Conservation (phyloP, 2,329 filamentous ascomycete species). For the Fusarium pilosicola region DNA sequence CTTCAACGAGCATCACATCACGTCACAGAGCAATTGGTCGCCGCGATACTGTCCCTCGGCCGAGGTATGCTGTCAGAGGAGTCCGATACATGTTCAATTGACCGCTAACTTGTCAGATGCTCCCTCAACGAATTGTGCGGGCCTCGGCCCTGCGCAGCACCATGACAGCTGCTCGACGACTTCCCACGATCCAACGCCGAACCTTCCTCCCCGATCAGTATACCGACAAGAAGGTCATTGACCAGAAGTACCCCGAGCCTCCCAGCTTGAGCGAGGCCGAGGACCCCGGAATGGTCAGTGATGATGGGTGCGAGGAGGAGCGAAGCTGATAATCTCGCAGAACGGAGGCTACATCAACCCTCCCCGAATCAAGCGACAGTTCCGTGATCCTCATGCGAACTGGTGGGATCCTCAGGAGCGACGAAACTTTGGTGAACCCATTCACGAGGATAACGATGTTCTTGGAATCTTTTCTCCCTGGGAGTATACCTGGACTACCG, state of each 20-base stretch:
- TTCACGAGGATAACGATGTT: slow-evolving; percentile 96
- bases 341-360: slow-evolving; percentile 89
- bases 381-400: slow-evolving; percentile 89
- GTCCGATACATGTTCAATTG: slow-evolving; percentile 9
- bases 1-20: slow-evolving; percentile 45
- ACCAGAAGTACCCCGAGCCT: slow-evolving; percentile 63
- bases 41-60: slow-evolving; percentile 45
- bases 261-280: slow-evolving; percentile 65
- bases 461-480: slow-evolving; percentile 89
- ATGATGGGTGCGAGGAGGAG: slow-evolving; percentile 3
- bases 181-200: slow-evolving; percentile 66
- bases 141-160: slow-evolving; percentile 56
- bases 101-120: slow-evolving; percentile 60
- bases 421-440: slow-evolving; percentile 94
- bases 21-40: slow-evolving; percentile 52
- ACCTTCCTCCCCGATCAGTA: slow-evolving; percentile 63
- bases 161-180: slow-evolving; percentile 58
- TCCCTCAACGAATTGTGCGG: slow-evolving; percentile 68
- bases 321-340: slow-evolving; percentile 56
- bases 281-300: slow-evolving; percentile 73
- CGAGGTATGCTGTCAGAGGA: slow-evolving; percentile 43
- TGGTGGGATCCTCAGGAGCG: slow-evolving; percentile 99
- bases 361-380: slow-evolving; percentile 82
- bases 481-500: slow-evolving; percentile 84
- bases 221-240: slow-evolving; percentile 57